phyloP scores from a whole-genome alignment of 148 eudicot genomes.

The Chenopodium suecicum region DNA sequence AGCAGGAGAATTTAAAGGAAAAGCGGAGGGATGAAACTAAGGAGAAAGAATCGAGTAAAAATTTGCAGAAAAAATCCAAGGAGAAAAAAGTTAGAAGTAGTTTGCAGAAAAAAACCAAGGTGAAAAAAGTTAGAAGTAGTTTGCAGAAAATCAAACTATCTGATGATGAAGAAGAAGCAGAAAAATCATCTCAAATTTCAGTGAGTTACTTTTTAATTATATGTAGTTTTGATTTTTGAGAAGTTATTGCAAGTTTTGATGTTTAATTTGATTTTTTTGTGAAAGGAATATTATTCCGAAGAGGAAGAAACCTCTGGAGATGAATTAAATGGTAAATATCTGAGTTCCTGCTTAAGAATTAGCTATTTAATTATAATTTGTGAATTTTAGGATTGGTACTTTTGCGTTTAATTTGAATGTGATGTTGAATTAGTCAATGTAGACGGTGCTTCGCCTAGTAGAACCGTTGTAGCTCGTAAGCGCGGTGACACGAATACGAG shows the following conservation, averaged over 20 bases:
- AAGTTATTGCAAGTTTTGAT: too few relatives aligned
- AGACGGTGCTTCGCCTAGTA: slow-evolving; percentile 29
- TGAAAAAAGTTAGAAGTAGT: neutral
- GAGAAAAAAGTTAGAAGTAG: neutral
- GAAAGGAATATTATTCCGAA: neutral
- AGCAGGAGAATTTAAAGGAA: neutral
- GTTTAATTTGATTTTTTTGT: neutral
- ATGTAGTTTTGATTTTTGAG: neutral
- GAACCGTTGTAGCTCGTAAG: slow-evolving; percentile 12
- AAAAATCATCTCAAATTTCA: slow-evolving; percentile 10
- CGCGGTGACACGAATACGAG: slow-evolving; percentile 9
- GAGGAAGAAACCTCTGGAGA: slow-evolving; percentile 30
- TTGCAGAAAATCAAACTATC: slow-evolving; percentile 3
- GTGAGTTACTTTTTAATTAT: neutral
- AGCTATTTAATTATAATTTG: too few relatives aligned
- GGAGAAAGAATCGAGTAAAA: too few relatives aligned
- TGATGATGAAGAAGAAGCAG: slow-evolving; percentile 1
- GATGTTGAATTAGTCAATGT: slow-evolving; percentile 16
- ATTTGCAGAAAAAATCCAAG: neutral
- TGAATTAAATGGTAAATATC: slow-evolving; percentile 55
- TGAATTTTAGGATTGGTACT: neutral
- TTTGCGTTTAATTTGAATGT: neutral
- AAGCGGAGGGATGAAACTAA: neutral
- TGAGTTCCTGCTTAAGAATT: neutral
- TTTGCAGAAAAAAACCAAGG: neutral